Evolutionary conservation across 1,284 basidiomycete genomes (phyloP), one percentile per base, ranked within the genome.

Genomic region (Marasmius tenuissimus): DNA sequence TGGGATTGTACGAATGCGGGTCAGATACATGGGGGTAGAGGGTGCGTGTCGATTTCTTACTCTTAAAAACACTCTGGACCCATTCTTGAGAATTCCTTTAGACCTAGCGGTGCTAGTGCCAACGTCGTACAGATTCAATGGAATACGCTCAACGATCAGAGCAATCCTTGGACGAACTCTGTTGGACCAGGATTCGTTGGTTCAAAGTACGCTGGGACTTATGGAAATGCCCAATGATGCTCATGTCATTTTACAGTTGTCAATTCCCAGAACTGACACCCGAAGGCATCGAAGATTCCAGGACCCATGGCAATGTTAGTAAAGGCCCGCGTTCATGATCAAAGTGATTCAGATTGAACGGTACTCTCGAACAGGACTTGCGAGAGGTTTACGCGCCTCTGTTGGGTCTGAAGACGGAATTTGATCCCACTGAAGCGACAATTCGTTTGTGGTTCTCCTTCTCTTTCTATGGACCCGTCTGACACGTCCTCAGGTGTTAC

Each of bases 191-290:
- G 80, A 1, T 81, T 81, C 61, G 71, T 76, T 37, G 68, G 69
- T 40, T 76, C 76, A 66, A 77, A 71, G 78, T 80, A 68, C 50
- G 74, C 64, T 27, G 27, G 37, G 8, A 10, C 27, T n/a, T 27
- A 58, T 20, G 20, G 49, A 49, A 9, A 47, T 7, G 37, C n/a
- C 33, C 27, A 6, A 38, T 27, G 4, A 20, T 12, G 16, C 45
- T n/a, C n/a, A 14, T 50, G 55, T 39, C 56, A 22, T 3, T 34
- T n/a, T 58, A 14, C 56, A 80, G 78, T n/a, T 82, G 80, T 47
- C 78, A 81, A 63, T 76, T 81, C 57, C 81, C 80, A 16, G 78
- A 81, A 68, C 77, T 81, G 16, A 81, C 80, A 0, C 63, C 72
- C 4, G 72, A 75, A 61, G 80, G 78, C 10, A 68, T 81, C 4